phyloP scores from a whole-genome alignment of 805 yeast species.

The Grigorovia jiainica region DNA sequence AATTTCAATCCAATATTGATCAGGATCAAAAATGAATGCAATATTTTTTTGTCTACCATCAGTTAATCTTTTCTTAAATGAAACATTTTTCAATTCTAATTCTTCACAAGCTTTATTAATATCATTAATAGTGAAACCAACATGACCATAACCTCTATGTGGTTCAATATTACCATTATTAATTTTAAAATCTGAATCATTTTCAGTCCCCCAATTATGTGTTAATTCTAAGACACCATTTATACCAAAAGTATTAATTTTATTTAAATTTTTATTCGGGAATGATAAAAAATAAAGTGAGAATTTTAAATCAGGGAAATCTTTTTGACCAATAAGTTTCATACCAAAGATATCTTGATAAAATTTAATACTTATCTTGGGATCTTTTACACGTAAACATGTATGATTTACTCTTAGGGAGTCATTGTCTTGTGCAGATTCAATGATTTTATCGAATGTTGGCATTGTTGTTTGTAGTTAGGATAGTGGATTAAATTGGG shows the following conservation, averaged over 20 bases:
- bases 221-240: constrained; percentile 75
- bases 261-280: constrained; percentile 34
- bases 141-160: constrained; percentile 87
- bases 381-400: constrained; percentile 75
- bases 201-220: constrained; percentile 68
- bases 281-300: constrained; percentile 60
- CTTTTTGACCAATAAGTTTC: constrained; percentile 44
- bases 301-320: constrained; percentile 47
- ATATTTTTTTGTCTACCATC: constrained; percentile 92
- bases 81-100: constrained; percentile 53
- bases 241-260: constrained; percentile 20
- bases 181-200: constrained; percentile 43
- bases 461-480: background rate
- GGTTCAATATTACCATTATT: constrained; percentile 83
- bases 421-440: constrained; percentile 16
- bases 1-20: constrained; percentile 94
- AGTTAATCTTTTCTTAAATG: constrained; percentile 69
- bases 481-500: background rate
- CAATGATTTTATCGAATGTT: constrained; percentile 7
- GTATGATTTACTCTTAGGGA: constrained; percentile 49
- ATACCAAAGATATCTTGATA: constrained; percentile 70
- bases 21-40: constrained; percentile 92
- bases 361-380: constrained; percentile 60
- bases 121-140: constrained; percentile 80
- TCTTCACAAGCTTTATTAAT: constrained; percentile 50